Percentiles rank a stretch among this genome's conserved stretches.
These are phyloP conservation scores for Arxiozyma telluris DNA, from an alignment of 1,139 yeast species.

Conservation along the genomic window DNA sequence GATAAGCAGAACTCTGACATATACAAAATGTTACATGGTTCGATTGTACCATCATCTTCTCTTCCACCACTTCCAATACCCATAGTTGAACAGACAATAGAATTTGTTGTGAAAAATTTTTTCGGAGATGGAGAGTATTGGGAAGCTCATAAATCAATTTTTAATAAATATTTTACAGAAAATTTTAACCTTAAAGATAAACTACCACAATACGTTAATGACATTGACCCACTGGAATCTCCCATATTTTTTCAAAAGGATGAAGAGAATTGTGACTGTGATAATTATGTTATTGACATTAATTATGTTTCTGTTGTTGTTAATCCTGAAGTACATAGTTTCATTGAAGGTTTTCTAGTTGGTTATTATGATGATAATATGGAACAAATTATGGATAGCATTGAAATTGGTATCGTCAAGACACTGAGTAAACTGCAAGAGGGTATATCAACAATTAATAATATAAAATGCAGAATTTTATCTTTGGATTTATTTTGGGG, in stretches of 20 bases:
- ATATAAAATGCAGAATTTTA: conserved; percentile 46
- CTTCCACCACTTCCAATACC: conserved; percentile 63
- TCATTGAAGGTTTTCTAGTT: conserved; percentile 24
- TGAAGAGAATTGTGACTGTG: conserved; percentile 1
- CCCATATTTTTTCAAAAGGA: not conserved
- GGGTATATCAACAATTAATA: conserved; percentile 36
- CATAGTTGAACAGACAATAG: conserved; percentile 38
- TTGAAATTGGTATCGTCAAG: conserved; percentile 54
- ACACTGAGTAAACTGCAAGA: conserved; percentile 35
- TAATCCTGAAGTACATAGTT: conserved; percentile 12
- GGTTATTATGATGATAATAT: conserved; percentile 31
- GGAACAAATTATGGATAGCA: conserved; percentile 50
- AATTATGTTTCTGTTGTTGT: conserved; percentile 14
- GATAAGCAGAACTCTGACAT: conserved; percentile 36
- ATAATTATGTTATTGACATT: conserved; percentile 17
- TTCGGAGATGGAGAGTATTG: conserved; percentile 18
- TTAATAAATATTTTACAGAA: not conserved
- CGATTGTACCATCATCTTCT: conserved; percentile 54
- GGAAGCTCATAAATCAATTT: not conserved
- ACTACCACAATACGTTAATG: not conserved
- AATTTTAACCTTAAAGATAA: not conserved
- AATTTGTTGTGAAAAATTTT: conserved; percentile 33
- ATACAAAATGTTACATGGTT: conserved; percentile 43
- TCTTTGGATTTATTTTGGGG: conserved; percentile 34
- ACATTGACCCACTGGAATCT: not conserved